These are phyloP conservation scores for Lecanicillium sp. DNA, from an alignment of 2,329 filamentous ascomycete species.

Conservation along the genomic window DNA sequence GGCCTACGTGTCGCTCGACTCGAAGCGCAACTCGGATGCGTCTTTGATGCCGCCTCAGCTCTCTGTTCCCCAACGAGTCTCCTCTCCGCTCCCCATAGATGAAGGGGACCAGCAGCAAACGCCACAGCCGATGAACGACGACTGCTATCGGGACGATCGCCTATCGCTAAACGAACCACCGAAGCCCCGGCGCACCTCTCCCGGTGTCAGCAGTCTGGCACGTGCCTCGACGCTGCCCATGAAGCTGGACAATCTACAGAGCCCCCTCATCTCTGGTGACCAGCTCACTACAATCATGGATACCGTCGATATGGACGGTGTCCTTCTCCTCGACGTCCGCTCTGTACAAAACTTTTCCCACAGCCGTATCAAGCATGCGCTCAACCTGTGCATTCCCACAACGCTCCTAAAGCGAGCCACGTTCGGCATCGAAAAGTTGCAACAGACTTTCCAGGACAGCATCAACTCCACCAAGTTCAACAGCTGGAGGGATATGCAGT, in stretches of 20 bases:
- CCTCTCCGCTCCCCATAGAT: conserved; percentile 31
- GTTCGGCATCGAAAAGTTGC: conserved; percentile 81
- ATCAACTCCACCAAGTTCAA: conserved; percentile 67
- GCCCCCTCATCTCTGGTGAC: conserved; percentile 46
- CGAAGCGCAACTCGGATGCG: conserved; percentile 46
- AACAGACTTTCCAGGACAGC: conserved; percentile 75
- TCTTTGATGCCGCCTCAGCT: conserved; percentile 37
- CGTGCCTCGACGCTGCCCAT: conserved; percentile 49
- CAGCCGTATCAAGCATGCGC: conserved; percentile 68
- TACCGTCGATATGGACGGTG: conserved; percentile 29
- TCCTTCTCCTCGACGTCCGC: conserved; percentile 77
- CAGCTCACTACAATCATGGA: conserved; percentile 53
- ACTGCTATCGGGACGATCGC: conserved; percentile 46
- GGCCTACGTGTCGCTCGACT: conserved; percentile 48
- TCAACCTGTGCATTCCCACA: conserved; percentile 93
- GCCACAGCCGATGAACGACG: conserved; percentile 25
- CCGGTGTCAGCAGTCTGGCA: conserved; percentile 19
- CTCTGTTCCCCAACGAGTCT: conserved; percentile 38
- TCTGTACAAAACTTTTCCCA: conserved; percentile 76
- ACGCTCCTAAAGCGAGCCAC: conserved; percentile 86
- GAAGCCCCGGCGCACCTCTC: conserved; percentile 34
- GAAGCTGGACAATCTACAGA: conserved; percentile 39
- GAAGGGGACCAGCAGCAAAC: conserved; percentile 12
- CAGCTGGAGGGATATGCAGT: conserved; percentile 65
- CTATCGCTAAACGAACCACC: conserved; percentile 48